Evolutionary conservation across 1,284 basidiomycete genomes (phyloP), one percentile per base, ranked within the genome.

Genomic region (Coniferiporia weirii): DNA sequence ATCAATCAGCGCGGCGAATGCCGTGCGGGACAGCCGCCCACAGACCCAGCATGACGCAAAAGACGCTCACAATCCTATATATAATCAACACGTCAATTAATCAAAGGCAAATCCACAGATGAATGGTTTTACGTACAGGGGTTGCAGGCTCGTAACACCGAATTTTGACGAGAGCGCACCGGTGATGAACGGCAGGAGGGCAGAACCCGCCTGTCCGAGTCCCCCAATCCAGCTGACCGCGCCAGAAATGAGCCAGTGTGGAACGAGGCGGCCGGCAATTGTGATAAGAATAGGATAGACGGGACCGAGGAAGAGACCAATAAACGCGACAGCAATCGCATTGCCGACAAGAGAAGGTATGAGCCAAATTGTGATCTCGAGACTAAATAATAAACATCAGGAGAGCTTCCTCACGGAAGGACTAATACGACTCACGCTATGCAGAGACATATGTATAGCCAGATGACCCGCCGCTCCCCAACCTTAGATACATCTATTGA

Each of bases 281-380:
- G 81, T 83, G 73, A 85, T 81, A n/a, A 81, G 77, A 59, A 86
- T 83, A 0, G 85, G 85, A 66, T 84, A 89, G 75, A 87, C 82
- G 0, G 85, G 85, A 0, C 80, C 80, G 4, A 82, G 71, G 13
- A 81, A 68, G 13, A 76, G 57, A 49, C 76, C 75, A 54, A 74
- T 65, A 50, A 77, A 65, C 2, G 74, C 66, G 49, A 71, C 72
- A 15, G 71, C 70, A 27, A 76, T 63, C 0, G 74, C 75, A 64
- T 76, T 72, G 46, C 68, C 71, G 48, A 74, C 60, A 32, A 76
- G 59, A 32, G 66, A 63, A 8, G 67, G 64, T 6, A 69, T 66
- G 12, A 72, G 68, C 76, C 75, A 76, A 44, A 77, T 67, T 54
- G 72, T 67, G 35, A 76, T 61, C 58, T 75, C 70, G 51, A 77